Percentiles rank a stretch among this genome's conserved stretches.
These are phyloP conservation scores for Parastagonospora nodorum DNA, from an alignment of 2,329 filamentous ascomycete genomes.

Conservation along the genomic window DNA sequence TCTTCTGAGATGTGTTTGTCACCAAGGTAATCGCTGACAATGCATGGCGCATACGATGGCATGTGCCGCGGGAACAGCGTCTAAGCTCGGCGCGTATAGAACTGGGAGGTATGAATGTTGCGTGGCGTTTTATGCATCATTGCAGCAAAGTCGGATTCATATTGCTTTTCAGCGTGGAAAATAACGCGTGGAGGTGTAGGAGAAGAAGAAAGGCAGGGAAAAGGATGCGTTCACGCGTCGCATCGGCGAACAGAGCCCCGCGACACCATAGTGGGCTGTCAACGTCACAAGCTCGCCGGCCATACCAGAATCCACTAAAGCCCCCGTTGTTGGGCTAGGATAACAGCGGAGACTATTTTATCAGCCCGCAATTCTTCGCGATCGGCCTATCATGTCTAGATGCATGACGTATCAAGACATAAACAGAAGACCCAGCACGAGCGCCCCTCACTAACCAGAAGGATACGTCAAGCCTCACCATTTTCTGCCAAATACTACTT, in stretches of 20 bases:
- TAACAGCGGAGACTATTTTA: slow-evolving; percentile 19
- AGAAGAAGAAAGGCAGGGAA: slow-evolving; percentile 9
- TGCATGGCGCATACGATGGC: slow-evolving; percentile 18
- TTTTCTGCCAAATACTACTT: slow-evolving; percentile 36
- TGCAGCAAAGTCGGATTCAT: neutral
- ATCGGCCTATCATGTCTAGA: slow-evolving; percentile 23
- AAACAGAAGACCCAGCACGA: slow-evolving; percentile 9
- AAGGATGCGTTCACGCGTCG: slow-evolving; percentile 1
- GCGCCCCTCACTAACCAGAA: slow-evolving; percentile 35
- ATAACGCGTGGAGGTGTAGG: slow-evolving; percentile 8
- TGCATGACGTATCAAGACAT: slow-evolving; percentile 25
- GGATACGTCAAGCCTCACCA: slow-evolving; percentile 22
- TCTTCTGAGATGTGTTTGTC: slow-evolving; percentile 22
- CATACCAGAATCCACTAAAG: slow-evolving; percentile 22
- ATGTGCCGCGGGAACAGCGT: too few species aligned
- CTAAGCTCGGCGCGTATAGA: neutral
- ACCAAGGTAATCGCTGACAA: slow-evolving; percentile 31
- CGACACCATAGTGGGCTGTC: neutral
- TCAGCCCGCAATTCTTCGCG: slow-evolving; percentile 23
- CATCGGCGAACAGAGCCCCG: slow-evolving; percentile 1
- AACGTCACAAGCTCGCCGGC: slow-evolving; percentile 13
- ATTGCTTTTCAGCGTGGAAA: neutral
- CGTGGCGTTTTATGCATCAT: neutral
- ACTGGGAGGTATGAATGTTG: neutral
- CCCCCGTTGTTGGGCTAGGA: slow-evolving; percentile 23